Conservation (phyloP, 805 yeast species). For the Debaryomyces hansenii region DNA sequence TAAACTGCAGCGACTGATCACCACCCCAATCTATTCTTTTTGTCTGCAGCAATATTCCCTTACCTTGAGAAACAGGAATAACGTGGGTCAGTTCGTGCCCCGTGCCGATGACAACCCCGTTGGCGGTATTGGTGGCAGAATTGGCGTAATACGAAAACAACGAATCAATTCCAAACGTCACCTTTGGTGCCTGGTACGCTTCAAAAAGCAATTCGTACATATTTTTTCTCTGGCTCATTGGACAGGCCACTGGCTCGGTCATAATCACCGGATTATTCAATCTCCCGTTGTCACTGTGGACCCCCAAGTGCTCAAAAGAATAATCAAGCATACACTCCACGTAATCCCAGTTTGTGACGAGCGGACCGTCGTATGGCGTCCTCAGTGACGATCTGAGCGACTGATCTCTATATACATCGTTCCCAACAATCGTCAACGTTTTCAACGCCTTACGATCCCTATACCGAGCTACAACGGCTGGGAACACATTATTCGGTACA, state of each 20-base stretch:
- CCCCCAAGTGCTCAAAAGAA: constrained; percentile 76
- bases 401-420: constrained; percentile 74
- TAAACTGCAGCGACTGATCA: constrained; percentile 60
- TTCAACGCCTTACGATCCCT: constrained; percentile 72
- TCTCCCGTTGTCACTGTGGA: constrained; percentile 41
- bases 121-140: constrained; percentile 28
- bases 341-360: constrained; percentile 91
- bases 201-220: constrained; percentile 87
- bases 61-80: constrained; percentile 76
- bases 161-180: constrained; percentile 79
- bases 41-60: constrained; percentile 62
- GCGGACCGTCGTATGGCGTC: constrained; percentile 83
- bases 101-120: constrained; percentile 78
- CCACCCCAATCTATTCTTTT: constrained; percentile 95
- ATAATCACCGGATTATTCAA: constrained; percentile 79
- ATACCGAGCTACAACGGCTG: constrained; percentile 67
- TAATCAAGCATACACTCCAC: constrained; percentile 83
- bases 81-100: constrained; percentile 83
- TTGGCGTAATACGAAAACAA: constrained; percentile 76
- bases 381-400: constrained; percentile 65
- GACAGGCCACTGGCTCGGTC: constrained; percentile 74
- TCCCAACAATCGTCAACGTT: constrained; percentile 74
- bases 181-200: constrained; percentile 71
- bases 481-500: constrained; percentile 63
- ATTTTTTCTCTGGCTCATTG: constrained; percentile 65